These are phyloP conservation scores for Volvox africanus DNA, from an alignment of 139 green algal genomes.

Conservation along the genomic window DNA sequence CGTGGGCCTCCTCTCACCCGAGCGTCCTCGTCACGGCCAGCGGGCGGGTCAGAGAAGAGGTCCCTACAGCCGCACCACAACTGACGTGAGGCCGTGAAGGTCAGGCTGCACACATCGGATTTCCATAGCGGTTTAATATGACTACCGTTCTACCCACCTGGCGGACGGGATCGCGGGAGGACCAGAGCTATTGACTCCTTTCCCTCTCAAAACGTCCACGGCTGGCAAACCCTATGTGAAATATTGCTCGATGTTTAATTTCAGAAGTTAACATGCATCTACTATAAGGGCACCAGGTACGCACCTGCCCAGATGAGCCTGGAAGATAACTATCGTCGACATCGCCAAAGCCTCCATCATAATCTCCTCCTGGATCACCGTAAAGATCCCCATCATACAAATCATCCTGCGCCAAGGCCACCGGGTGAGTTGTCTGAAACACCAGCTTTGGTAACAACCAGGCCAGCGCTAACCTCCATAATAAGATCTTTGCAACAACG, in stretches of 20 bases:
- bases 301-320: slow-evolving; percentile 19
- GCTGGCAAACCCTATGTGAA: background rate
- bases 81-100: background rate
- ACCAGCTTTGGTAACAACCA: background rate
- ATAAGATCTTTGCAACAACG: background rate
- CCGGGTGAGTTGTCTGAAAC: background rate
- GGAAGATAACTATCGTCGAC: slow-evolving; percentile 21
- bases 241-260: background rate
- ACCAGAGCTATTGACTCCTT: background rate
- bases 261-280: background rate
- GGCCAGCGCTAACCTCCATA: background rate
- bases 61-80: background rate
- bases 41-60: slow-evolving; percentile 18
- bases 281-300: background rate
- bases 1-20: background rate
- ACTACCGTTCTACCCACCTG: background rate
- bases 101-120: background rate
- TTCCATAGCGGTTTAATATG: too few species aligned
- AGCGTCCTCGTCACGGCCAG: background rate
- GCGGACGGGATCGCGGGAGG: slow-evolving; percentile 9
- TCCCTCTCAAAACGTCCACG: background rate
- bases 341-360: slow-evolving; percentile 31
- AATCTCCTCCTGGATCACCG: slow-evolving; percentile 27
- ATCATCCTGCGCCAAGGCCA: background rate
- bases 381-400: slow-evolving; percentile 44